Conservation (phyloP, 257 asterid genomes). For the Nicotiana sylvestris region DNA sequence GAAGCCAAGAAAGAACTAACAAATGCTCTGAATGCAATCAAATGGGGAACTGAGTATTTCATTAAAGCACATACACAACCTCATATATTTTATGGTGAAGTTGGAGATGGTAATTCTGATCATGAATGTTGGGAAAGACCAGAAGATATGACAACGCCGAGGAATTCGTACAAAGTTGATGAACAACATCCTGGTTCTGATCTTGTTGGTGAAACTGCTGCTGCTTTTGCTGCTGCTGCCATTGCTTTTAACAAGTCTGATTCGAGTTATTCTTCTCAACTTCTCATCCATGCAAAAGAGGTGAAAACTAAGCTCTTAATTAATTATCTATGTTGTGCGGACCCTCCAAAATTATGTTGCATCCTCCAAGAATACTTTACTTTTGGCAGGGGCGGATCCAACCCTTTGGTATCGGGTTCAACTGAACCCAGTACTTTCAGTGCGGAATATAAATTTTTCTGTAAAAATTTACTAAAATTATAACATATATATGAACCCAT, state of each 20-base stretch:
- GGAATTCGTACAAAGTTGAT: constrained; percentile 34
- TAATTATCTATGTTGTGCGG: too few species aligned
- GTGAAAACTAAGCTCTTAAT: constrained; percentile 7
- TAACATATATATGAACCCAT: too few species aligned
- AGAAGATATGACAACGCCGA: constrained; percentile 65
- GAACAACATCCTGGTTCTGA: constrained; percentile 60
- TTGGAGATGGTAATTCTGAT: constrained; percentile 59
- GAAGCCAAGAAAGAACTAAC: constrained; percentile 25
- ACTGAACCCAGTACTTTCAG: too few species aligned
- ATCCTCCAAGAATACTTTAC: too few species aligned
- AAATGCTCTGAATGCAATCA: constrained; percentile 36
- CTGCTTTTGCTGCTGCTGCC: constrained; percentile 57
- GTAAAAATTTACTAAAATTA: too few species aligned
- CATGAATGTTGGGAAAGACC: constrained; percentile 71
- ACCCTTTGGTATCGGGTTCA: too few species aligned
- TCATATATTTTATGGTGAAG: constrained; percentile 48
- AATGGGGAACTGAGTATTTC: constrained; percentile 71
- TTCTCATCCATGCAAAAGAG: constrained; percentile 51
- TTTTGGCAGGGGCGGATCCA: too few species aligned
- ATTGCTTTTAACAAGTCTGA: constrained; percentile 26
- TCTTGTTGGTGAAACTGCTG: constrained; percentile 67
- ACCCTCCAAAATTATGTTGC: too few species aligned
- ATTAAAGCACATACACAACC: constrained; percentile 61
- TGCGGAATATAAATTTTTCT: too few species aligned
- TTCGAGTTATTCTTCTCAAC: constrained; percentile 28